phyloP scores from a whole-genome alignment of 2,329 filamentous ascomycete species.

The Arachnopeziza araneosa region DNA sequence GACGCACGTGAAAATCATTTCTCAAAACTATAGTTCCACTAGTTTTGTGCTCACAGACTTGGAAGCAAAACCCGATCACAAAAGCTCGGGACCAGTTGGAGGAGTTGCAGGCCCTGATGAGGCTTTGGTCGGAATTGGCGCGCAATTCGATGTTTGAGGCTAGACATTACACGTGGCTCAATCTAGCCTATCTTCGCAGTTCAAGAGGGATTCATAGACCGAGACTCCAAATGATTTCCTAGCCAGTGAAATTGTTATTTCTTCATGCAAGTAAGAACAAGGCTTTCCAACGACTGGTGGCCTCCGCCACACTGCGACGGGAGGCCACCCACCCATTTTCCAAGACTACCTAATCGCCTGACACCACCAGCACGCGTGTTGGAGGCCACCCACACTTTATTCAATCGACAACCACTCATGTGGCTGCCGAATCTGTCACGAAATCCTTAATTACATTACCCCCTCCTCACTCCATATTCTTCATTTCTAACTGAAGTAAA shows the following conservation, averaged over 20 bases:
- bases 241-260: neutral
- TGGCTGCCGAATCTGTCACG: too few relatives aligned
- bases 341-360: too few relatives aligned
- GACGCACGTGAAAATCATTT: neutral
- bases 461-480: neutral
- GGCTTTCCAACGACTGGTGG: neutral
- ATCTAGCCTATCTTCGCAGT: too few relatives aligned
- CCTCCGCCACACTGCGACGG: slow-evolving; percentile 1
- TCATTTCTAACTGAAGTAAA: too few relatives aligned
- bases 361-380: too few relatives aligned
- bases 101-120: neutral
- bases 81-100: neutral
- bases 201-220: too few relatives aligned
- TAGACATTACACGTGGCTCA: neutral
- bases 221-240: too few relatives aligned
- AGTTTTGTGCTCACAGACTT: neutral
- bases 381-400: neutral
- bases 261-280: neutral
- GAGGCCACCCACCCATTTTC: neutral
- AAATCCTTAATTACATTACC: too few relatives aligned
- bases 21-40: neutral
- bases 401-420: neutral
- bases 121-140: neutral
- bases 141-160: neutral
- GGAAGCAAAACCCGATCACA: neutral